A percentile compares a stretch with the other conserved stretches of the same genome.
These are phyloP conservation scores for Argentina anserina DNA, from an alignment of 306 rosid species.

Conservation along the genomic window DNA sequence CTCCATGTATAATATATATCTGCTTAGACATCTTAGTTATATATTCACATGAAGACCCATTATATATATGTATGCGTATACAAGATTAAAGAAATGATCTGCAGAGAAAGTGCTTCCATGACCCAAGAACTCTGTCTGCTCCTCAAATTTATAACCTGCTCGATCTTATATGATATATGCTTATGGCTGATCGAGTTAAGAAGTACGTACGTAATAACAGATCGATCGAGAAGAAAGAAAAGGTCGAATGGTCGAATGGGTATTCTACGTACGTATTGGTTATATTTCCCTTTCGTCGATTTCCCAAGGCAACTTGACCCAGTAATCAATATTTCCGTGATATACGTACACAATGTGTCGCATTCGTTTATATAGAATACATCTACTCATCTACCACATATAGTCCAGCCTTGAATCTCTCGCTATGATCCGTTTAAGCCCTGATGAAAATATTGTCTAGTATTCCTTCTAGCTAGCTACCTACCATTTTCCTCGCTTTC, in stretches of 20 bases:
- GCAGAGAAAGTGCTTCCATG: conserved; percentile 19
- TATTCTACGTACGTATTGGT: background rate
- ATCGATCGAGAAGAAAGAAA: background rate
- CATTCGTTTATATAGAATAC: background rate
- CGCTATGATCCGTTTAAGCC: background rate
- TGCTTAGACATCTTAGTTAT: background rate
- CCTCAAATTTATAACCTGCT: background rate
- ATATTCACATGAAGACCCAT: background rate
- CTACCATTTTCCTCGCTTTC: background rate
- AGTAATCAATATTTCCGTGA: background rate
- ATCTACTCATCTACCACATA: background rate
- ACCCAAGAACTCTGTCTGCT: conserved; percentile 25
- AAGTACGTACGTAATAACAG: no score
- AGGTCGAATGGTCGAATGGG: no score
- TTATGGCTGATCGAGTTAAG: background rate
- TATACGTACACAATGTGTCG: background rate
- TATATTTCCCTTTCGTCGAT: background rate
- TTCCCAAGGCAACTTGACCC: background rate
- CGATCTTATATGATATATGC: background rate
- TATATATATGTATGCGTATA: background rate
- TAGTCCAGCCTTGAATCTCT: background rate
- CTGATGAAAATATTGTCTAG: background rate
- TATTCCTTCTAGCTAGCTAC: background rate
- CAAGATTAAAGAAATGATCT: background rate
- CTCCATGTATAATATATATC: background rate